phyloP scores from a whole-genome alignment of 2,329 filamentous ascomycete species.

The Colletotrichum viniferum region DNA sequence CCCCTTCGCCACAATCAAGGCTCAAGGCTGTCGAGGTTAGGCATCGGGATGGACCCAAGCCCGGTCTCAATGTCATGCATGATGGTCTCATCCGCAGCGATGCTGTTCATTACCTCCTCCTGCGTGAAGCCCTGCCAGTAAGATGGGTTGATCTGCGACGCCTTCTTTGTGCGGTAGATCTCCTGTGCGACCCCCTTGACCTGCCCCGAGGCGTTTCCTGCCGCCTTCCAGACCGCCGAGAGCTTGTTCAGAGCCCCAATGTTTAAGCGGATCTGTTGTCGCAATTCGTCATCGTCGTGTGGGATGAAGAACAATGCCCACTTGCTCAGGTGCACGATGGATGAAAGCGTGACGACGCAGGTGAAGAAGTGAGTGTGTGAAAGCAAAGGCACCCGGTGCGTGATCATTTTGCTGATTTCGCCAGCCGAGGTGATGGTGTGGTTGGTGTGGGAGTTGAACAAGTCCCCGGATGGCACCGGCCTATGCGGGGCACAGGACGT shows the following conservation, averaged over 20 bases:
- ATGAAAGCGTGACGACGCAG: constrained; percentile 78
- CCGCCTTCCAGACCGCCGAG: constrained; percentile 74
- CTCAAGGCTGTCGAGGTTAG: neutral
- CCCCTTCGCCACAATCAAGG: neutral
- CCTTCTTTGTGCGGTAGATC: constrained; percentile 66
- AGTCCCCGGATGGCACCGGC: constrained; percentile 50
- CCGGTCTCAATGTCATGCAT: constrained; percentile 59
- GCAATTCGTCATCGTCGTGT: constrained; percentile 68
- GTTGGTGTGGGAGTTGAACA: constrained; percentile 72
- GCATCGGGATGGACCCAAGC: neutral
- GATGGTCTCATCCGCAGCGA: constrained; percentile 62
- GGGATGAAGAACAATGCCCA: constrained; percentile 70
- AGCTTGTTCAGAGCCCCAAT: constrained; percentile 76
- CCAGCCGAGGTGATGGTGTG: constrained; percentile 83
- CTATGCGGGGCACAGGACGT: constrained; percentile 71
- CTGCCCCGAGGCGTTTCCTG: constrained; percentile 71
- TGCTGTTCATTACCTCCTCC: constrained; percentile 58
- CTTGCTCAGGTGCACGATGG: constrained; percentile 81
- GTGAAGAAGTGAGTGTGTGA: constrained; percentile 85
- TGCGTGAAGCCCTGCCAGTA: constrained; percentile 61
- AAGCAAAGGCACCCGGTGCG: constrained; percentile 72
- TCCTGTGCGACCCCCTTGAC: constrained; percentile 82
- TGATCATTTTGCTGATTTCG: constrained; percentile 76
- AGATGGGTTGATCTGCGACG: constrained; percentile 54
- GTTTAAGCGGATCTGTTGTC: constrained; percentile 78